Evolutionary conservation across 108 stramenopile species (phyloP), one percentile per base, ranked within the genome.

Genomic region (Pseudonitzschia multistriata): DNA sequence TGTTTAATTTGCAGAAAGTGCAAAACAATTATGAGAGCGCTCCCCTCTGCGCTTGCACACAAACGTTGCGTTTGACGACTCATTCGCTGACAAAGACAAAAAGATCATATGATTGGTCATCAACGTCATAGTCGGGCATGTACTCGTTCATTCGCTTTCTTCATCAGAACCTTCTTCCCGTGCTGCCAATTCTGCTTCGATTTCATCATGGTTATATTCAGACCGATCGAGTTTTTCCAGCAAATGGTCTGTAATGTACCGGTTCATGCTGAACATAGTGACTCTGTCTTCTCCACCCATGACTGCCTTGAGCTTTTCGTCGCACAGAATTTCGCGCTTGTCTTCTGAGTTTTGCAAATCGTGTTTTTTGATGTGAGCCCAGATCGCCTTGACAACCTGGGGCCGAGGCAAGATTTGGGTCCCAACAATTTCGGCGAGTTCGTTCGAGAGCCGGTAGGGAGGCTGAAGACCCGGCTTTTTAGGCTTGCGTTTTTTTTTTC

Each of bases 191-290:
- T 59, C 76, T 30, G 42, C 77, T 29, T 74, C 77, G 24, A 69
- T 47, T 30, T 66, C 69, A 17, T 73, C 73, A 37, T 74, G 79
- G 35, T 47, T 60, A 30, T 81, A 71, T 66, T 74, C 72, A 11
- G 77, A 61, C 70, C 79, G 80, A 72, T 92, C 88, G 28, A 88
- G 33, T 55, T 92, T 89, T 74, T 94, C 92, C 66, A 94, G 40
- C 75, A 94, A 71, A 65, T 94, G 92, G 40, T 85, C 74, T 5
- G 87, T 78, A 59, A 91, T 81, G 65, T 78, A 79, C 49, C 86
- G 82, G 68, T 91, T 92, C 95, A 96, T 92, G 27, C 78, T 81
- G 72, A 94, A 96, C 91, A 96, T 96, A 29, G 92, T 92, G 5
- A 96, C 91, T 47, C 63, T 89, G 30, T 62, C 52, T 48, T 95